Evolutionary conservation across 2,329 filamentous ascomycete species (phyloP).

Genomic region (Rugonectria rugulosa): DNA sequence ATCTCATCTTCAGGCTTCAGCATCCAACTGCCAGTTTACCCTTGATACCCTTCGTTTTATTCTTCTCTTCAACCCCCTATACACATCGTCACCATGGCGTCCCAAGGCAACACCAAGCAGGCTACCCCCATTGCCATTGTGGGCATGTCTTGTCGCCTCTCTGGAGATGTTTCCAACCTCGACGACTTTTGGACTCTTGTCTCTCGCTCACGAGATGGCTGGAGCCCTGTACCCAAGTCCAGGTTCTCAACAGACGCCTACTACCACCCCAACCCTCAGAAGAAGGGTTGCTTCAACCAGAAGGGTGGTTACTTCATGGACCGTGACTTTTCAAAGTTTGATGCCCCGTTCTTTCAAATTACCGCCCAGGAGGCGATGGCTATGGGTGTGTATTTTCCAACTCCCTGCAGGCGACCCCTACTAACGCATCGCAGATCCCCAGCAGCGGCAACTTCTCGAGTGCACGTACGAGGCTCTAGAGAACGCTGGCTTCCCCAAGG

Average conservation of each 20-base stretch:
- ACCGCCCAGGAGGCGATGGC: slow-evolving; percentile 58
- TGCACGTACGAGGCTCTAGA: slow-evolving; percentile 63
- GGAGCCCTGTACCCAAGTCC: slow-evolving; percentile 51
- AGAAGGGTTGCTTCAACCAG: slow-evolving; percentile 50
- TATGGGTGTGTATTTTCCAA: slow-evolving; percentile 45
- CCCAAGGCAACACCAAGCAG: neutral
- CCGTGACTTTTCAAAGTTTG: slow-evolving; percentile 55
- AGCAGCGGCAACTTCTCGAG: slow-evolving; percentile 61
- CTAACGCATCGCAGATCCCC: slow-evolving; percentile 50
- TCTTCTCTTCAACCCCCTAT: neutral
- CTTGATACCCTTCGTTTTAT: neutral
- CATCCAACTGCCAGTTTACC: neutral
- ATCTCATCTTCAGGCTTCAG: neutral
- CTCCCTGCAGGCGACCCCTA: no score
- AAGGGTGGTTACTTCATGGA: slow-evolving; percentile 52
- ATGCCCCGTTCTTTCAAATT: slow-evolving; percentile 62
- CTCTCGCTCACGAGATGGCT: slow-evolving; percentile 50
- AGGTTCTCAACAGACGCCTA: slow-evolving; percentile 55
- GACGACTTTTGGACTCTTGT: slow-evolving; percentile 56
- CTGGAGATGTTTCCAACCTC: slow-evolving; percentile 51
- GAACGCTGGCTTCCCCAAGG: slow-evolving; percentile 58
- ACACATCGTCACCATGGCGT: neutral
- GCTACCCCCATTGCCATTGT: slow-evolving; percentile 52
- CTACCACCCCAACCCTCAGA: slow-evolving; percentile 53
- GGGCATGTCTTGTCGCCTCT: slow-evolving; percentile 56